Conservation (phyloP, 768 basidiomycete species). For the Tulasnella sp. region DNA sequence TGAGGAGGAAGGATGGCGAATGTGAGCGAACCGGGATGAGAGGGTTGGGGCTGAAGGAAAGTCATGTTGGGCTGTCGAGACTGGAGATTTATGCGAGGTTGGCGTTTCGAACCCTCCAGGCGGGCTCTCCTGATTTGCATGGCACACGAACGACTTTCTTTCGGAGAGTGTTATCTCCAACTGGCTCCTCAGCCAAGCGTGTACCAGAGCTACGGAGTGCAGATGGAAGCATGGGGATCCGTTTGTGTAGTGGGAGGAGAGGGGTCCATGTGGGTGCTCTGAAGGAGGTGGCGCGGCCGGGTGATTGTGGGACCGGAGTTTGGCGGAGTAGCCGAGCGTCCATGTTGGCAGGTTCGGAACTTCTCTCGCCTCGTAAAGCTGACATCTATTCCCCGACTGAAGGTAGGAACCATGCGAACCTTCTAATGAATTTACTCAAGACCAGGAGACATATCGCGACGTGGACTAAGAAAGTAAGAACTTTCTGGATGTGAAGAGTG, state of each 20-base stretch:
- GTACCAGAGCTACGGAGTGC: background rate
- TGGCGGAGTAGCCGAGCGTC: background rate
- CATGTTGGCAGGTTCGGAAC: background rate
- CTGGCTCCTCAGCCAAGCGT: background rate
- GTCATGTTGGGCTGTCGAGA: background rate
- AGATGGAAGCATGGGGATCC: conserved; percentile 6
- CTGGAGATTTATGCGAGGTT: conserved; percentile 4
- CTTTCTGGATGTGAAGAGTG: background rate
- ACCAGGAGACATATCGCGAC: background rate
- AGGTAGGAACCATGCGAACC: background rate
- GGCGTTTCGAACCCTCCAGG: conserved; percentile 48
- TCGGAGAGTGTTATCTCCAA: background rate
- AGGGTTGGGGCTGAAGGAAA: background rate
- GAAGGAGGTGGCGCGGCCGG: background rate
- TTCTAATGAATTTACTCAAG: background rate
- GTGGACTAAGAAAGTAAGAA: background rate
- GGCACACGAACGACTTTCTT: background rate
- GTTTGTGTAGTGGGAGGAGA: background rate
- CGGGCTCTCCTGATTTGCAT: background rate
- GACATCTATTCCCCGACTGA: background rate
- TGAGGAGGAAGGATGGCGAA: background rate
- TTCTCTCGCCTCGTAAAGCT: background rate
- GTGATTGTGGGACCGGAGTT: background rate
- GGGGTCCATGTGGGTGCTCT: background rate
- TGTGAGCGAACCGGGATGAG: background rate